Percentiles rank a stretch among this genome's conserved stretches.
Evolutionary conservation across 2,329 filamentous ascomycete genomes (phyloP).

Genomic region (Sclerotinia subarctica): DNA sequence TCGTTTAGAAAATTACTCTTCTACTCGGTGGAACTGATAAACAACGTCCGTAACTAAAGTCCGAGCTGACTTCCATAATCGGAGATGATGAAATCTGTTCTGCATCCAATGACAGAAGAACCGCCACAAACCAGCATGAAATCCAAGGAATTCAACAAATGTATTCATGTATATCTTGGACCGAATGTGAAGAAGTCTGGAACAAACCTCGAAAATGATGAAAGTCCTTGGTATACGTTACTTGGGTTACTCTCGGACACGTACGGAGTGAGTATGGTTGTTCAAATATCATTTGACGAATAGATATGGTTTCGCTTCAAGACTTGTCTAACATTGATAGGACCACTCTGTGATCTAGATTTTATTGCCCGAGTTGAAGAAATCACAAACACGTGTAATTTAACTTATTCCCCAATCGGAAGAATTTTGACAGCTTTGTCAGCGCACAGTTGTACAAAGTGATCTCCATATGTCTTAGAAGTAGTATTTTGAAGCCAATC

Average conservation of each 20-base stretch:
- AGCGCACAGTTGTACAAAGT: constrained; percentile 10
- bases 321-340: constrained; percentile 21
- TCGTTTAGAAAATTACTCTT: neutral
- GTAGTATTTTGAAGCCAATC: neutral
- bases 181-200: neutral
- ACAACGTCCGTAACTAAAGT: neutral
- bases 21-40: neutral
- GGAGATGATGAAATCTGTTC: neutral
- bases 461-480: constrained; percentile 11
- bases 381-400: constrained; percentile 17
- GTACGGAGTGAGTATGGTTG: constrained; percentile 9
- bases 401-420: constrained; percentile 17
- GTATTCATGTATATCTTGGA: neutral
- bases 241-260: constrained; percentile 7
- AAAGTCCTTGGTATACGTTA: constrained; percentile 8
- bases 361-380: constrained; percentile 16
- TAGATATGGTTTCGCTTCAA: constrained; percentile 12
- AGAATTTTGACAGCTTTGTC: constrained; percentile 10
- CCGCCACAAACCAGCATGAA: neutral
- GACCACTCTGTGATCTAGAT: constrained; percentile 7
- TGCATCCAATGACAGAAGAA: neutral
- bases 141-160: neutral
- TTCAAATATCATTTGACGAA: constrained; percentile 11
- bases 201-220: neutral
- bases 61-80: neutral